Evolutionary conservation across 306 rosid genomes (phyloP), one percentile per base, ranked within the genome.

Genomic region (Cercis canadensis): DNA sequence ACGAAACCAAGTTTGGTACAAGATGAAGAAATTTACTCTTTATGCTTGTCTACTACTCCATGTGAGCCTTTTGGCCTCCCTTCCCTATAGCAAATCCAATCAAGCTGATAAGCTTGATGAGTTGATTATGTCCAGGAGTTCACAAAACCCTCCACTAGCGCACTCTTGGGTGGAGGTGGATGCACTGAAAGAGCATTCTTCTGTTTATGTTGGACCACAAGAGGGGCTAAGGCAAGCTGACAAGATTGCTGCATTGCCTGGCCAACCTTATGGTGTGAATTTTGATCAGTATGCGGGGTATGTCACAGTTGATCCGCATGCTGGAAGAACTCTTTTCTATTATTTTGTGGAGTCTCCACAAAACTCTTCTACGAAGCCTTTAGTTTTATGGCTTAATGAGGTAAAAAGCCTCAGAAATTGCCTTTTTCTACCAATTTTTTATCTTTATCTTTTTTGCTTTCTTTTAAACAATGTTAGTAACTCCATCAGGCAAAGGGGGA

Each of bases 241-340:
- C 29, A 86, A 82, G 75, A 80, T 88, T 60, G 61, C 46, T 0
- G 40, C 67, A 74, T 70, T 88, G 85, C 89, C 87, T 12, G 89
- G 95, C 57, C 95, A 86, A 31, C 86, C 89, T 2, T 12, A 62
- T 41, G 83, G 83, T 19, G 89, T 84, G 3, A 73, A 78, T 51
- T 88, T 88, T 78, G 78, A 80, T 37, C 91, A 84, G 3, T 88
- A 88, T 29, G 65, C 83, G 21, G 95, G 89, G 8, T 86, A 84
- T 70, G 86, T 88, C n/a, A 84, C 82, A 0, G 85, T 86, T 56
- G 68, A 82, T 67, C 75, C 59, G 74, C 3, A 24, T n/a, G n/a
- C n/a, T n/a, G n/a, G n/a, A n/a, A n/a, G n/a, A n/a, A n/a, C n/a
- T n/a, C n/a, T n/a, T n/a, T n/a, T n/a, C n/a, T n/a, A n/a, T n/a